Percentiles rank a stretch among this genome's conserved stretches.
These are phyloP conservation scores for Kalmanozyma brasiliensis DNA, from an alignment of 1,284 basidiomycete species.

Conservation along the genomic window DNA sequence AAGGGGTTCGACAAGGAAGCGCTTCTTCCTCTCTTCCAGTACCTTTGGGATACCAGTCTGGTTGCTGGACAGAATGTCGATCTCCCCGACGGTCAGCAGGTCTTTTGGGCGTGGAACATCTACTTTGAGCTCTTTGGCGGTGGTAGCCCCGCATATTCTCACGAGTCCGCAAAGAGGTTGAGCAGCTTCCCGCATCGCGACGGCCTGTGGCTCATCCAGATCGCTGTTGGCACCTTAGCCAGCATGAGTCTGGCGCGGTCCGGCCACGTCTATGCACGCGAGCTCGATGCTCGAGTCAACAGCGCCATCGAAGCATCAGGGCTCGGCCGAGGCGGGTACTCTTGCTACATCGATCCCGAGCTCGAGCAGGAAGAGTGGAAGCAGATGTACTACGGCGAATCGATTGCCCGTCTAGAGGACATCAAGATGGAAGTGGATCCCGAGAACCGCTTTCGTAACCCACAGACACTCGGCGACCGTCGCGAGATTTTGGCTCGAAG, in stretches of 20 bases:
- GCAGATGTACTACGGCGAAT: constrained; percentile 50
- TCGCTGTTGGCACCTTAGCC: constrained; percentile 40
- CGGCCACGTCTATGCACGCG: constrained; percentile 19
- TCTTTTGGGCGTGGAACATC: constrained; percentile 58
- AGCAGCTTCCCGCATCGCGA: constrained; percentile 57
- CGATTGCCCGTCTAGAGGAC: constrained; percentile 32
- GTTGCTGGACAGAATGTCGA: constrained; percentile 16
- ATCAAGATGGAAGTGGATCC: constrained; percentile 56
- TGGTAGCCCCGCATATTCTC: constrained; percentile 21
- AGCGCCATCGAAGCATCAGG: constrained; percentile 30
- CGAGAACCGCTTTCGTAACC: constrained; percentile 49
- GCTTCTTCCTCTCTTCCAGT: constrained; percentile 26
- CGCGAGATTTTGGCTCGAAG: constrained; percentile 27
- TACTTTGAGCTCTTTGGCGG: constrained; percentile 64
- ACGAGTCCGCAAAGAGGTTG: constrained; percentile 13
- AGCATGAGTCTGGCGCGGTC: constrained; percentile 26
- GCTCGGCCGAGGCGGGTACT: constrained; percentile 36
- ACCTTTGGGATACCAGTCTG: constrained; percentile 46
- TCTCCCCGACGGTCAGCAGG: constrained; percentile 23
- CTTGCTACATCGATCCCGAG: constrained; percentile 58
- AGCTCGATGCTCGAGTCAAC: constrained; percentile 36
- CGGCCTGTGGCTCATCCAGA: constrained; percentile 61
- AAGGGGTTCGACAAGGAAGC: constrained; percentile 23
- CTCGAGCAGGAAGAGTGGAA: constrained; percentile 49
- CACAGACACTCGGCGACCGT: constrained; percentile 45